phyloP scores from a whole-genome alignment of 1,139 yeast species.

The Arxiozyma slooffiae region DNA sequence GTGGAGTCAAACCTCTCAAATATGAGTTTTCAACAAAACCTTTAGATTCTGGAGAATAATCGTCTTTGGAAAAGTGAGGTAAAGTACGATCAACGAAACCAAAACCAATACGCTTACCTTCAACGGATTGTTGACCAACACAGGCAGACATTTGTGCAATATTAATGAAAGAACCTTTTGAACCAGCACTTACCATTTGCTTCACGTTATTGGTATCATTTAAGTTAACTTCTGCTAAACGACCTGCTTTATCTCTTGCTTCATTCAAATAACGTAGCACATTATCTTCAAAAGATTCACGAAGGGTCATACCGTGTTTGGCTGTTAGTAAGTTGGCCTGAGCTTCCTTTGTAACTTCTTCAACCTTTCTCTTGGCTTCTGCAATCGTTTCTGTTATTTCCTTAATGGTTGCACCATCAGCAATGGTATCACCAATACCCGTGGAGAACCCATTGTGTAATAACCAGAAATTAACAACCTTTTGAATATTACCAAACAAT shows the following conservation, averaged over 20 bases:
- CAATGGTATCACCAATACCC: slow-evolving; percentile 99
- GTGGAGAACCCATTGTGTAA: slow-evolving; percentile 94
- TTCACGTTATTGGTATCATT: slow-evolving; percentile 92
- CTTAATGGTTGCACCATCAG: slow-evolving; percentile 93
- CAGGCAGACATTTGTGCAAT: slow-evolving; percentile 99
- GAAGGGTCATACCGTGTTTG: slow-evolving; percentile 98
- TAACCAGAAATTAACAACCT: slow-evolving; percentile 93
- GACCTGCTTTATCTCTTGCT: slow-evolving; percentile 99
- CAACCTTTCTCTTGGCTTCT: slow-evolving; percentile 87
- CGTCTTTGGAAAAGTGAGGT: slow-evolving; percentile 97
- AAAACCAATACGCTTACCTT: slow-evolving; percentile 97
- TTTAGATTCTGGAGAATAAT: slow-evolving; percentile 93
- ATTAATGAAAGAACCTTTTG: slow-evolving; percentile 97
- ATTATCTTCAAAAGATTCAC: slow-evolving; percentile 96
- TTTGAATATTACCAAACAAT: slow-evolving; percentile 85
- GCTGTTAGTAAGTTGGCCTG: slow-evolving; percentile 82
- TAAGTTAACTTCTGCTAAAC: slow-evolving; percentile 93
- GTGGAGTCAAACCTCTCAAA: slow-evolving; percentile 95
- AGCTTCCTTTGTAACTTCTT: slow-evolving; percentile 84
- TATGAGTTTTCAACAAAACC: slow-evolving; percentile 98
- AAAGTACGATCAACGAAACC: slow-evolving; percentile 93
- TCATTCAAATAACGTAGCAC: slow-evolving; percentile 92
- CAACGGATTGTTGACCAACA: slow-evolving; percentile 99
- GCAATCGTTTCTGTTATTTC: slow-evolving; percentile 86
- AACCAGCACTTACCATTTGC: slow-evolving; percentile 98